A percentile compares a stretch with the other conserved stretches of the same genome.
Evolutionary conservation across 306 rosid species (phyloP).

Genomic region (Gynostemma pentaphyllum): DNA sequence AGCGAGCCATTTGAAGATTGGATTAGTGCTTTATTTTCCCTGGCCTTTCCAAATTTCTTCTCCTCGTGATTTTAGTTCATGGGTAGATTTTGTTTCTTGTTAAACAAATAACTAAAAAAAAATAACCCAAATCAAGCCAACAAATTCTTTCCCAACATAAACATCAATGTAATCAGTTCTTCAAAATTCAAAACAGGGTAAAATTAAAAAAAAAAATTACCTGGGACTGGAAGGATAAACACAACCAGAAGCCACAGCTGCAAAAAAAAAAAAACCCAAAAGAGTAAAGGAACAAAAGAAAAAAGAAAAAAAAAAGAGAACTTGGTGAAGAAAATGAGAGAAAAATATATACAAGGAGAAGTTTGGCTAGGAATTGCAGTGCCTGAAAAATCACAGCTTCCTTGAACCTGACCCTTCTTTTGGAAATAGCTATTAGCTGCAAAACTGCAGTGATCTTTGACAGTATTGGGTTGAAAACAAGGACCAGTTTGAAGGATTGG

Average conservation of each 20-base stretch:
- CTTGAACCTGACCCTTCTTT: slow-evolving; percentile 44
- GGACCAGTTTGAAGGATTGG: slow-evolving; percentile 51
- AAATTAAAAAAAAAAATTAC: slow-evolving; percentile 21
- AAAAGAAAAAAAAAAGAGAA: not conserved
- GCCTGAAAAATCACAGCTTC: slow-evolving; percentile 78
- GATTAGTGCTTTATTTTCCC: not conserved
- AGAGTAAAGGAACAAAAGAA: not conserved
- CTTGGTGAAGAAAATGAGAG: not conserved
- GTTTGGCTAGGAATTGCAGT: slow-evolving; percentile 29
- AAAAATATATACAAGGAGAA: slow-evolving; percentile 48
- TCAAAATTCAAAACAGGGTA: not conserved
- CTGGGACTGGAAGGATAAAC: slow-evolving; percentile 63
- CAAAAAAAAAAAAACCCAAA: not conserved
- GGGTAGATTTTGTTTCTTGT: not conserved
- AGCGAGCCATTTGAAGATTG: not conserved
- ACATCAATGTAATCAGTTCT: not conserved
- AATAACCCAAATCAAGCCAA: too few relatives aligned
- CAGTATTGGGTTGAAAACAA: slow-evolving; percentile 72
- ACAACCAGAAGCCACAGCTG: slow-evolving; percentile 61
- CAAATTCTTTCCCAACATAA: too few relatives aligned
- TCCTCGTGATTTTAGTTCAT: not conserved
- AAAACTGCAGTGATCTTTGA: slow-evolving; percentile 77
- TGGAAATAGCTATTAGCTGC: slow-evolving; percentile 94
- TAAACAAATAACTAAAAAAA: not conserved
- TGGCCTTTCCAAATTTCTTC: not conserved